Evolutionary conservation across 2,329 filamentous ascomycete species (phyloP), one percentile per base, ranked within the genome.

Genomic region (Chrysoporthe austroafricana): DNA sequence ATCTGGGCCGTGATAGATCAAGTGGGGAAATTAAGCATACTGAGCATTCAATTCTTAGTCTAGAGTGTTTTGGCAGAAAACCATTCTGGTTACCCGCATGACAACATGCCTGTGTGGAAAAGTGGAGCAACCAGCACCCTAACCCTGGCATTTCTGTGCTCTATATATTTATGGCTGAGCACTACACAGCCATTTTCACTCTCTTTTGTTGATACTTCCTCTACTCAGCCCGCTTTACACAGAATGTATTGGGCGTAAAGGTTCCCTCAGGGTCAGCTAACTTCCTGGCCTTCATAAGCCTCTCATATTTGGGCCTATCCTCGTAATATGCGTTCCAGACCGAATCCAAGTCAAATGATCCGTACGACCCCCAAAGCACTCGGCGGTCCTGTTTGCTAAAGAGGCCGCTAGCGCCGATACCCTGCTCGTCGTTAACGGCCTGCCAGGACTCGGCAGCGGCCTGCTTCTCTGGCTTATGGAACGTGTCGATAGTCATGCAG

Each of bases 381-480:
- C 79, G 76, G 5, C 76, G 73, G 58, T 81, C 79, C 46, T 77
- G 68, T 68, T 78, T 77, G 64, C 78, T 78, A 56, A 79, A 81
- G 0, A 70, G 70, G 11, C 76, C 76, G 34, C 75, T 66, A 18
- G 75, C 74, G 1, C 73, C 70, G 14, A 69, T 50, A 5, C 46
- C 64, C 54, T 66, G 52, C 42, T 64, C 26, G 62, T 83, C 81
- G 52, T 84, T 84, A 39, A 75, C 74, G 3, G 72, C 73, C 71
- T 83, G 80, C 81, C 80, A 84, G 21, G 77, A 75, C 36, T 77
- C 70, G 3, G 82, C 82, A 1, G 72, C 75, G 3, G 71, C 64
- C 63, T 77, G 78, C 8, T 73, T 73, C 13, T 70, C 72, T 1
- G 72, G 70, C 13, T 76, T 75, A 57, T 84, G 78, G 71, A 84